Conservation (phyloP, 345 rosid genomes). For the Eucalyptus globulus region DNA sequence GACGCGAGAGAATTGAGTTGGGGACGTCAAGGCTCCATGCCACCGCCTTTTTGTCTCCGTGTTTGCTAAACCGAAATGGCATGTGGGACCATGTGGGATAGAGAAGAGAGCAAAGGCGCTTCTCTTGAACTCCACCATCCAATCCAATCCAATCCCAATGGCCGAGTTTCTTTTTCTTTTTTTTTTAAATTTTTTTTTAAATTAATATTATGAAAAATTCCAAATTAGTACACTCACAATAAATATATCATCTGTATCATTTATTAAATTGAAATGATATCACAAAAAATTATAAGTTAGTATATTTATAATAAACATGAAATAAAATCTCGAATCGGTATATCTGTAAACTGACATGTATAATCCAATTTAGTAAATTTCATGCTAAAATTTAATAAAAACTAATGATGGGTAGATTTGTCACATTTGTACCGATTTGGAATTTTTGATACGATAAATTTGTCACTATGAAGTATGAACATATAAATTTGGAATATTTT, state of each 20-base stretch:
- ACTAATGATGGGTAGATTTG: accelerated
- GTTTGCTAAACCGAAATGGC: background rate
- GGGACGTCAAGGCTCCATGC: background rate
- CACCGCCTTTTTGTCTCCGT: background rate
- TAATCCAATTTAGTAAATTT: accelerated
- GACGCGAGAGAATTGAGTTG: background rate
- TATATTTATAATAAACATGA: accelerated
- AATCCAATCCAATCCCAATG: background rate
- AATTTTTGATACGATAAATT: too few relatives aligned
- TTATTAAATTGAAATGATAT: too few relatives aligned
- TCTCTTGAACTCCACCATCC: background rate
- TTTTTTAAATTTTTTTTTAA: accelerated
- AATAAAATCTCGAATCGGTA: too few relatives aligned
- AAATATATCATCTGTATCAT: too few relatives aligned
- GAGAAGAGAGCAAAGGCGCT: background rate
- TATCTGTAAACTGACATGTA: accelerated
- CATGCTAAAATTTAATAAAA: accelerated
- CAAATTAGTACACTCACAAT: accelerated
- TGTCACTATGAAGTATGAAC: accelerated
- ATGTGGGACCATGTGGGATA: background rate
- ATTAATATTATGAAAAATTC: too few relatives aligned
- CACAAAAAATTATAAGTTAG: too few relatives aligned
- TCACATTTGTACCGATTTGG: accelerated
- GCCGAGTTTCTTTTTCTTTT: too few relatives aligned
- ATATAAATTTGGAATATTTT: too few relatives aligned